Evolutionary conservation across 2,329 filamentous ascomycete genomes (phyloP).

Genomic region (Colletotrichum aenigma): DNA sequence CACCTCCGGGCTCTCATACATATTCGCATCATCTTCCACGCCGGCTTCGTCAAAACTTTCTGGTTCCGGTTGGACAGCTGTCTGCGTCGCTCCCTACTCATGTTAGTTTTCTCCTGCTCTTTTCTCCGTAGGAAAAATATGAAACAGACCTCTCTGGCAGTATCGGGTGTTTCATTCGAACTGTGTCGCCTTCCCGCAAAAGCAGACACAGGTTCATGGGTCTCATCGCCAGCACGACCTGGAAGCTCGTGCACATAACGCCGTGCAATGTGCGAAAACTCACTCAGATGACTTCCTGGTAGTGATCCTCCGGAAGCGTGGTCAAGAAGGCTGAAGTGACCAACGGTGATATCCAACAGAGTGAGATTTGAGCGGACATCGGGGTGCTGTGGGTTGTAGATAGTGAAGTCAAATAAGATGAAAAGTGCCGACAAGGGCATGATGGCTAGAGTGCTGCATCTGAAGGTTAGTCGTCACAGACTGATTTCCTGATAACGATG

Average conservation of each 20-base stretch:
- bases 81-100: not conserved
- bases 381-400: fast-evolving
- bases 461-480: not conserved
- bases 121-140: fast-evolving
- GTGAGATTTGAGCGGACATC: not conserved
- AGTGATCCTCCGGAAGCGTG: not conserved
- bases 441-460: not conserved
- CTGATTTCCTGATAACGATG: not conserved
- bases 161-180: not conserved
- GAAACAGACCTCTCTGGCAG: not conserved
- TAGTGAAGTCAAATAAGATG: not conserved
- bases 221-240: not conserved
- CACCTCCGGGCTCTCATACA: not conserved
- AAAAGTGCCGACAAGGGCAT: not conserved
- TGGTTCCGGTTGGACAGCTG: fast-evolving
- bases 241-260: not conserved
- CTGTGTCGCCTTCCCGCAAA: not conserved
- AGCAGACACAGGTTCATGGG: too few species aligned
- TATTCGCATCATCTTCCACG: not conserved
- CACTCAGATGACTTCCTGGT: not conserved
- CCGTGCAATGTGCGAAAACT: not conserved
- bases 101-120: fast-evolving
- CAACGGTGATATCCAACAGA: not conserved
- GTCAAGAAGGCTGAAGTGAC: not conserved
- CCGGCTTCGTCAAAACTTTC: not conserved